These are phyloP conservation scores for Thymus mandschuricus DNA, from an alignment of 257 asterid genomes.

Conservation along the genomic window DNA sequence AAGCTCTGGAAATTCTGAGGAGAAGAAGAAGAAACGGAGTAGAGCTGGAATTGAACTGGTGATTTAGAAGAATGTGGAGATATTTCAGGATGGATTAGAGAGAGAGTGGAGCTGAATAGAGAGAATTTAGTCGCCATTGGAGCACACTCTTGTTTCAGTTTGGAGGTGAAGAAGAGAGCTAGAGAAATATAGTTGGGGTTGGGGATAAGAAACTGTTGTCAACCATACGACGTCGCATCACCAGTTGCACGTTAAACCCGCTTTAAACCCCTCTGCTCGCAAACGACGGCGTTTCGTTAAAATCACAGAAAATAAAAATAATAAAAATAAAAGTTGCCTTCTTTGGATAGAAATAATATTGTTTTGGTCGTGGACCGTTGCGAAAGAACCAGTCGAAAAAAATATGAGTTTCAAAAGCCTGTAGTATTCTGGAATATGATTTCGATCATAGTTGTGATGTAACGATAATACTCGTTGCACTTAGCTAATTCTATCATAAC, in stretches of 20 bases:
- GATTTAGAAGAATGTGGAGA: constrained; percentile 40
- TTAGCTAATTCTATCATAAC: no score
- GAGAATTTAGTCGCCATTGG: constrained; percentile 40
- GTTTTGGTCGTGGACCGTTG: no score
- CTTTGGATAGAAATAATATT: no score
- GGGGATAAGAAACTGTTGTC: constrained; percentile 12
- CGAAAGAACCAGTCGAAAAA: no score
- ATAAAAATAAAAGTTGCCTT: no score
- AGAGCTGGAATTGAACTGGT: constrained; percentile 24
- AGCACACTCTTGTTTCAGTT: constrained; percentile 17
- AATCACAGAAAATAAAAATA: no score
- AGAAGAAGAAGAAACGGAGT: constrained; percentile 7
- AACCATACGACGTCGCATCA: constrained; percentile 25
- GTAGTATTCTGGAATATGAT: no score
- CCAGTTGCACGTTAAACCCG: background rate
- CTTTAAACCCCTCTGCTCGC: background rate
- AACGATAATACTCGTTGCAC: no score
- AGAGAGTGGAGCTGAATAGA: constrained; percentile 46
- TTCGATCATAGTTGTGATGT: no score
- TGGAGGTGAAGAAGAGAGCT: background rate
- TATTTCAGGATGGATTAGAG: constrained; percentile 41
- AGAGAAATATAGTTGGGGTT: background rate
- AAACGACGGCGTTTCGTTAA: background rate
- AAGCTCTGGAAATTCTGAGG: constrained; percentile 31
- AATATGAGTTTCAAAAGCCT: no score